Percentiles rank a stretch among this genome's conserved stretches.
Evolutionary conservation across 75 land plant species (phyloP).

Genomic region (Selaginella moellendorffii): DNA sequence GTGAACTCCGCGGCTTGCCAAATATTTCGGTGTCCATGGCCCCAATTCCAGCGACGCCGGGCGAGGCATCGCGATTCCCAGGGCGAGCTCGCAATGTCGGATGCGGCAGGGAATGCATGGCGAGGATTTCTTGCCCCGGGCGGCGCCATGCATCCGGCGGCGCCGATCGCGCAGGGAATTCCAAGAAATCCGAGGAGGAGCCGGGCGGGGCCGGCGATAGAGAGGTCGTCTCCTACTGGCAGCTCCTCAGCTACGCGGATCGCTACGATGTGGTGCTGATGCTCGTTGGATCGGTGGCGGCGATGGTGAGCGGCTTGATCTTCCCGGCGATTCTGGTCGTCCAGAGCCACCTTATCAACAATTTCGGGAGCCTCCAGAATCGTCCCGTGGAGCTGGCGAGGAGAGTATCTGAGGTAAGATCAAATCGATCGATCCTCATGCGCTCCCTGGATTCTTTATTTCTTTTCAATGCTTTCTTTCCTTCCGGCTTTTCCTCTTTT

Average conservation of each 20-base stretch:
- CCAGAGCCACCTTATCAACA: slow-evolving; percentile 23
- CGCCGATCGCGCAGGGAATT: too few relatives aligned
- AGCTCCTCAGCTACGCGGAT: slow-evolving; percentile 26
- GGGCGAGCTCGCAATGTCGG: too few relatives aligned
- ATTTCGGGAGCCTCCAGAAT: slow-evolving; percentile 12
- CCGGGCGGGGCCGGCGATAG: too few relatives aligned
- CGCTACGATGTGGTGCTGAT: slow-evolving; percentile 23
- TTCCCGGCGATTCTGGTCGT: slow-evolving; percentile 20
- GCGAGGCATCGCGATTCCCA: too few relatives aligned
- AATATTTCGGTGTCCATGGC: too few relatives aligned
- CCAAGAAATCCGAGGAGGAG: too few relatives aligned
- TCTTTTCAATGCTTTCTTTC: neutral
- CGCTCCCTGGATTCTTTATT: slow-evolving; percentile 5
- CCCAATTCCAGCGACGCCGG: too few relatives aligned
- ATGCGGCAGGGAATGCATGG: too few relatives aligned
- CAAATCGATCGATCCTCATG: too few relatives aligned
- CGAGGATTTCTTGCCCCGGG: too few relatives aligned
- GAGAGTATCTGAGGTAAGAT: slow-evolving; percentile 5
- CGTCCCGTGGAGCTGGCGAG: slow-evolving; percentile 12
- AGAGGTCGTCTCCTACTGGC: slow-evolving; percentile 3
- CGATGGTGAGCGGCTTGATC: slow-evolving; percentile 31
- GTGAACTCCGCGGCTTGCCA: too few relatives aligned
- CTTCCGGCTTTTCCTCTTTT: neutral
- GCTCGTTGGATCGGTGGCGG: slow-evolving; percentile 28
- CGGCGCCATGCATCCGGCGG: too few relatives aligned